Evolutionary conservation across 805 yeast species (phyloP), one percentile per base, ranked within the genome.

Genomic region (Lipomyces chichibuensis): DNA sequence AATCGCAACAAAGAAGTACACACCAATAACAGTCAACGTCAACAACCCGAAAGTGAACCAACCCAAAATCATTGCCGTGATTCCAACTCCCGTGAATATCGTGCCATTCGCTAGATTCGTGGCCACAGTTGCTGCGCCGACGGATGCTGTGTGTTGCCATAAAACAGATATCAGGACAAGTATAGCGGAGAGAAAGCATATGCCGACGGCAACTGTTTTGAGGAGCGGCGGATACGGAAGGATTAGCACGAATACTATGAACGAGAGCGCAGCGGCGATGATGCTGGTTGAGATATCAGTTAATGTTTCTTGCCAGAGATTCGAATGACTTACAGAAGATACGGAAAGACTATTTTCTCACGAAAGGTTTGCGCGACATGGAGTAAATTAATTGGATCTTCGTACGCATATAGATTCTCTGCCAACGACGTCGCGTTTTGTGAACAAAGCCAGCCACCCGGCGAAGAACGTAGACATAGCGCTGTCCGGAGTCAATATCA

Each of bases 141-240:
- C 65, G 17, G 66, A 58, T 1, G 70, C 65, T 2, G 63, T 66
- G 57, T 69, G 71, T 29, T 69, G 71, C 71, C 71, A 69, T 6
- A 69, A 64, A 14, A 69, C 66, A 13, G 71, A 69, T 27, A 69
- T 57, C 11, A 69, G 63, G 32, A 69, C 64, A 13, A 69, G 57
- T 20, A 65, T 29, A 25, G 59, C 32, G 25, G 71, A 46, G 32
- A 69, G 52, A 57, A 69, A 66, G 54, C 65, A 53, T 2, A 66
- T 13, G 4, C 32, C 62, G 25, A 59, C 54, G 5, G 67, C 37
- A 1, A 56, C 39, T 13, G 60, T 56, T 58, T 64, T 53, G 39
- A 69, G 23, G 9, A 65, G 51, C 9, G 71, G 71, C 46, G 71
- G 71, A 53, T 25, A 69, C 17, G 71, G 71, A 20, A 69, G 43